Conservation (phyloP, 768 basidiomycete species). For the Suillus subaureus region DNA sequence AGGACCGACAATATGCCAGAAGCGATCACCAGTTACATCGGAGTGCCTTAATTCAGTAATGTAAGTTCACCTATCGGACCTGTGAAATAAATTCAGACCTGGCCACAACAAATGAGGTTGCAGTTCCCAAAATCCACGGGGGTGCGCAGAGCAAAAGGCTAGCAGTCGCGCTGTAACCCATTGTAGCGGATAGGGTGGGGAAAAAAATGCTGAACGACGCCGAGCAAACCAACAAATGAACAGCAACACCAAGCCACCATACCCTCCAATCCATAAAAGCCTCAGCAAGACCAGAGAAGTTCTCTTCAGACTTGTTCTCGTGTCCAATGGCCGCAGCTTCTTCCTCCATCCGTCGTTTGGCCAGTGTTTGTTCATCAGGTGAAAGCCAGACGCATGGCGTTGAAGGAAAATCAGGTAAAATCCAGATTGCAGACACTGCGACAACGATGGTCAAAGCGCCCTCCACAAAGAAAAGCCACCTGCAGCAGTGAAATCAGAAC, state of each 20-base stretch:
- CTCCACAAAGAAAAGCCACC: conserved; percentile 75
- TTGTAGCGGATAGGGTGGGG: conserved; percentile 73
- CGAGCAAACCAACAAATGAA: conserved; percentile 56
- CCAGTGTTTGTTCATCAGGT: conserved; percentile 53
- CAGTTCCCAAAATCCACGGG: conserved; percentile 65
- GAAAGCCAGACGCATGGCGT: conserved; percentile 62
- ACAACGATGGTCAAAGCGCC: conserved; percentile 58
- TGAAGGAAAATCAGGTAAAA: conserved; percentile 74
- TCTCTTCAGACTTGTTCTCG: conserved; percentile 38
- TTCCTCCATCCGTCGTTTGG: conserved; percentile 59
- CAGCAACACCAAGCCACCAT: conserved; percentile 71
- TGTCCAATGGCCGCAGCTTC: conserved; percentile 56
- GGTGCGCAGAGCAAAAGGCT: conserved; percentile 77
- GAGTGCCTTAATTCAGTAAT: conserved; percentile 52
- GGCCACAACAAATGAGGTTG: conserved; percentile 55
- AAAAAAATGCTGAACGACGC: conserved; percentile 79
- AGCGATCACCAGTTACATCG: conserved; percentile 70
- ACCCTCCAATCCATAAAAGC: conserved; percentile 77
- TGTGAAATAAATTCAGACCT: conserved; percentile 34
- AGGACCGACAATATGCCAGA: conserved; percentile 63
- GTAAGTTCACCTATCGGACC: conserved; percentile 8
- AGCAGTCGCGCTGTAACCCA: conserved; percentile 62
- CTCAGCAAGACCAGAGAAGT: conserved; percentile 48
- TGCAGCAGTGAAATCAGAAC: conserved; percentile 22
- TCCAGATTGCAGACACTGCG: conserved; percentile 52